These are phyloP conservation scores for Yarrowia divulgata DNA, from an alignment of 805 yeast species.

Conservation along the genomic window DNA sequence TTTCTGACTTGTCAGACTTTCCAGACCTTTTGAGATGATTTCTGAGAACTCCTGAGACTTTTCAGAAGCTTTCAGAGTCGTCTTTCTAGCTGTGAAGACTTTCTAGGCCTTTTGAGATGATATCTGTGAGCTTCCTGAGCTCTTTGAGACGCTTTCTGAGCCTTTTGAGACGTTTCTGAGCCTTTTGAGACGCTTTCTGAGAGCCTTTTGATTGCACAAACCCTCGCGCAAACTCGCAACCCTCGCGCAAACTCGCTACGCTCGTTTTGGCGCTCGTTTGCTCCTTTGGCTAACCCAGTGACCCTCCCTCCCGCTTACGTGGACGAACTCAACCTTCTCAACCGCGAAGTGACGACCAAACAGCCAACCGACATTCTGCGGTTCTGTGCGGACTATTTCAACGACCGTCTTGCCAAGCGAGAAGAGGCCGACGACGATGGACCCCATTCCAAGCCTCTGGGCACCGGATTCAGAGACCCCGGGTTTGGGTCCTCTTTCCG, in stretches of 20 bases:
- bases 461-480: conserved; percentile 29
- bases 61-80: too few relatives aligned
- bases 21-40: too few relatives aligned
- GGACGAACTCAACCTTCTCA: conserved; percentile 69
- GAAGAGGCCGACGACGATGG: conserved; percentile 36
- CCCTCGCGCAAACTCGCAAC: too few relatives aligned
- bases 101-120: too few relatives aligned
- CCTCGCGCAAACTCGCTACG: not conserved
- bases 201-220: too few relatives aligned
- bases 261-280: not conserved
- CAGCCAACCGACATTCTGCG: conserved; percentile 75
- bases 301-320: conserved; percentile 52
- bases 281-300: conserved; percentile 21
- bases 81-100: too few relatives aligned
- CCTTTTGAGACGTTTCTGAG: too few relatives aligned
- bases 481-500: conserved; percentile 6
- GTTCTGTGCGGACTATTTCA: conserved; percentile 78
- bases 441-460: conserved; percentile 30
- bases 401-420: conserved; percentile 59
- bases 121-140: too few relatives aligned
- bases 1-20: too few relatives aligned
- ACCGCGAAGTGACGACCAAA: conserved; percentile 60
- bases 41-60: too few relatives aligned
- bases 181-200: too few relatives aligned
- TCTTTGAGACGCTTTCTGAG: too few relatives aligned